Evolutionary conservation across 345 rosid species (phyloP).

Genomic region (Linum tenue): DNA sequence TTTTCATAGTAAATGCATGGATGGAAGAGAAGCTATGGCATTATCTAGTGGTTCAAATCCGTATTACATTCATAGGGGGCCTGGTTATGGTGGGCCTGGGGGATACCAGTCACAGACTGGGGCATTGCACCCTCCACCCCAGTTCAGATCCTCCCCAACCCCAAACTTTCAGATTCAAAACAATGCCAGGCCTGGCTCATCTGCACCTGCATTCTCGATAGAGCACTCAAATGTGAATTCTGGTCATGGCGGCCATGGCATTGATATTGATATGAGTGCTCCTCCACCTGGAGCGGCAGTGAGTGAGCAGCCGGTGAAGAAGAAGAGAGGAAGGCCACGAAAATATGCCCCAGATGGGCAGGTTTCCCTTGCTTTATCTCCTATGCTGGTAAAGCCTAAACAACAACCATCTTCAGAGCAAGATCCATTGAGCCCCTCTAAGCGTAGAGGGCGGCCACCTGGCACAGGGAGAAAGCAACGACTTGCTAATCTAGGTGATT

Average conservation of each 20-base stretch:
- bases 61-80: conserved; percentile 76
- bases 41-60: conserved; percentile 71
- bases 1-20: conserved; percentile 73
- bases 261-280: conserved; percentile 37
- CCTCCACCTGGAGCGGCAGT: conserved; percentile 31
- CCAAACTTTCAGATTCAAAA: conserved; percentile 42
- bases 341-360: conserved; percentile 81
- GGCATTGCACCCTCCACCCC: conserved; percentile 45
- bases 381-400: conserved; percentile 47
- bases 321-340: conserved; percentile 97
- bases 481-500: conserved; percentile 71
- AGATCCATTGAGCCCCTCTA: conserved; percentile 46
- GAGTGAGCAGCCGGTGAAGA: conserved; percentile 51
- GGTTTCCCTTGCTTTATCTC: conserved; percentile 75
- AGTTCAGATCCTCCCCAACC: conserved; percentile 45
- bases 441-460: conserved; percentile 81
- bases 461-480: conserved; percentile 97
- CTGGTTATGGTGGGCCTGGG: conserved; percentile 36
- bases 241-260: conserved; percentile 24
- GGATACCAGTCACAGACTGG: conserved; percentile 41
- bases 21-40: conserved; percentile 90
- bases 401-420: conserved; percentile 34
- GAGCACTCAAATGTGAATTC: conserved; percentile 50
- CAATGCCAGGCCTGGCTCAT: conserved; percentile 23
- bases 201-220: conserved; percentile 40